Evolutionary conservation across 179 eudicot species (phyloP), one percentile per base, ranked within the genome.

Genomic region (Silene coronaria): DNA sequence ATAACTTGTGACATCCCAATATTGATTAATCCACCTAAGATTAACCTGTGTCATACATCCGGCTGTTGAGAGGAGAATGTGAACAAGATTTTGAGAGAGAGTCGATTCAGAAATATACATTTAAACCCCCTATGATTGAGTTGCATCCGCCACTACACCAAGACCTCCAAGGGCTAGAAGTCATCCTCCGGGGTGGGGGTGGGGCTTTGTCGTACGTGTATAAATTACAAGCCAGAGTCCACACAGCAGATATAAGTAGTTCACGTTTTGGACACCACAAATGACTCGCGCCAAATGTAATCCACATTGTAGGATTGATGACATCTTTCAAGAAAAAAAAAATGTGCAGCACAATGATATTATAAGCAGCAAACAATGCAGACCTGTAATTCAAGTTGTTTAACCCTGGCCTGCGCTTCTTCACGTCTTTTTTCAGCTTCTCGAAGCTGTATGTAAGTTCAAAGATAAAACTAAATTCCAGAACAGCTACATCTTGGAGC

Each of bases 361-460:
- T 67, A 67, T 60, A 70, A 23, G 42, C 55, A 59, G 70, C 58
- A 23, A 62, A 79, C 66, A 64, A 17, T 71, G 71, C 83, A 45
- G 78, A 96, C 99, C 90, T 96, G 98, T 85, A 84, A 85, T 85
- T 96, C 99, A 53, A 93, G 89, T 82, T 85, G 86, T 86, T 85
- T 84, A 24, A 90, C 96, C 81, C 99, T 90, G 77, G 96, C 96
- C 83, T 96, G 98, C 42, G 98, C 88, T 88, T 85, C 98, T 85
- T 91, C 89, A 28, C 93, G 91, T 77, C 86, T 88, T 83, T 77
- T 86, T 77, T 93, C 92, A 70, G 96, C 97, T 72, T 58, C 85
- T 53, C 88, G 93, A 77, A 91, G 96, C 99, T 96, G 91, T 79
- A 83, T 72, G 80, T 38, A 38, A 78, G 70, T 34, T 24, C 4